Base-by-base conservation (phyloP, 2,329 filamentous ascomycete genomes). In the Fusarium goolgardi region DNA sequence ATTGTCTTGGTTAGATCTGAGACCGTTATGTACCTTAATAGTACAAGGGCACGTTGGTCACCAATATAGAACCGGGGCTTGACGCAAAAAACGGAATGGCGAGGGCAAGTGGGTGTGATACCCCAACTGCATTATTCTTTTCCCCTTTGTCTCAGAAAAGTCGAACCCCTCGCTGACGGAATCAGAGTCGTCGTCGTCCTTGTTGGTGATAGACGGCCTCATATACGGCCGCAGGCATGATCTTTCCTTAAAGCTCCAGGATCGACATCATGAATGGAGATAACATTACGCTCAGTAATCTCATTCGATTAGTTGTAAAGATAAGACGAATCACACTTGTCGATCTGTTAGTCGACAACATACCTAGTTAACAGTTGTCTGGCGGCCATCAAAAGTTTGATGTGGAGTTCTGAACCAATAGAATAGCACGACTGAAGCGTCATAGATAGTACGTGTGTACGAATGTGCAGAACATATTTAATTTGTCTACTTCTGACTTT, bases 81-180 rank as follows among this genome's bases (percentile, higher is more conserved):
- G n/a, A 40, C 27, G 31, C 16, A 51, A 34, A 50, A 29, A 32
- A 25, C 23, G 18, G n/a, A 40, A 27, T 15, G 18, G 2, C 12
- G 8, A 21, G 3, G 3, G 12, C n/a, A 10, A 51, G 47, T 51
- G 32, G 47, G 32, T 25, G 13, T 20, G 35, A 29, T 40, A 25
- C 15, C 23, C 34, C 37, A 39, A 25, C 32, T 27, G 23, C 6
- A 20, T 13, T 16, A 16, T 40, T 25, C 18, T 20, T 40, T 49
- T 20, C 18, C 34, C 21, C 21, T 32, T 23, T 49, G 40, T 54
- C 31, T 47, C 37, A 21, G 51, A 20, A 25, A 18, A 29, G 23
- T 37, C 27, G 23, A 65, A 68, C 60, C 60, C 68, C 67, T 65
- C 60, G 63, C 63, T 70, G 55, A 55, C 57, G 64, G 64, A 27